Conservation (phyloP, 108 stramenopile genomes). For the Fistulifera solaris region DNA sequence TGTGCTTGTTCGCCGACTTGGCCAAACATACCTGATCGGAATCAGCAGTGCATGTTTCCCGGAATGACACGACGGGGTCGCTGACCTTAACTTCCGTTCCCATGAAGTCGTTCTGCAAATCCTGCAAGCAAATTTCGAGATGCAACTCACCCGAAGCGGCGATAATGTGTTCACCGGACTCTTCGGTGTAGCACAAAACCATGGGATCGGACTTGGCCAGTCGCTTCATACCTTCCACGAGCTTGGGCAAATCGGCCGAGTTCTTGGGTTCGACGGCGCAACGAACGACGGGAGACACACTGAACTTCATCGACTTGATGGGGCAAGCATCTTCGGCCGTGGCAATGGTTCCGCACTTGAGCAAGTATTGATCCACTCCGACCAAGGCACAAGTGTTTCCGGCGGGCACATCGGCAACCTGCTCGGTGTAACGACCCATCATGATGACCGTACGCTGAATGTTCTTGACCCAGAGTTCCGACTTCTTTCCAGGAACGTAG, state of each 20-base stretch:
- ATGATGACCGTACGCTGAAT: conserved; percentile 99
- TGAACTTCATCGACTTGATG: conserved; percentile 99
- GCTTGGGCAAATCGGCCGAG: conserved; percentile 99
- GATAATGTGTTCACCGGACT: conserved; percentile 99
- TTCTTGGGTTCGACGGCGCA: conserved; percentile 99
- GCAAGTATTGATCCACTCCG: conserved; percentile 99
- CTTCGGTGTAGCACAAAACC: conserved; percentile 99
- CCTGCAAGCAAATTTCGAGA: conserved; percentile 99
- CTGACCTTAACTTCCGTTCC: conserved; percentile 98
- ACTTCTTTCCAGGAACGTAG: conserved; percentile 99
- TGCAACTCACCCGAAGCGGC: conserved; percentile 99
- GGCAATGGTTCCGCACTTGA: conserved; percentile 99
- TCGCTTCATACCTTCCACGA: conserved; percentile 99
- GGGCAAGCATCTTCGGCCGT: conserved; percentile 92
- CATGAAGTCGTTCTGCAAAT: conserved; percentile 99
- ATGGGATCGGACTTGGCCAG: conserved; percentile 99
- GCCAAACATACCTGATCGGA: conserved; percentile 89
- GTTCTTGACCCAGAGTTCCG: conserved; percentile 99
- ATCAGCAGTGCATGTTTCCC: conserved; percentile 94
- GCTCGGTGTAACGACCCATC: conserved; percentile 99
- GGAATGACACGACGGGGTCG: conserved; percentile 99
- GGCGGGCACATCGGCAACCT: conserved; percentile 98
- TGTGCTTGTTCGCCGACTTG: conserved; percentile 99
- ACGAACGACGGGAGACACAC: conserved; percentile 99
- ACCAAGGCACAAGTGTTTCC: conserved; percentile 99